Base-by-base conservation (phyloP, 2,329 filamentous ascomycete genomes). In the Bertia moriformis region DNA sequence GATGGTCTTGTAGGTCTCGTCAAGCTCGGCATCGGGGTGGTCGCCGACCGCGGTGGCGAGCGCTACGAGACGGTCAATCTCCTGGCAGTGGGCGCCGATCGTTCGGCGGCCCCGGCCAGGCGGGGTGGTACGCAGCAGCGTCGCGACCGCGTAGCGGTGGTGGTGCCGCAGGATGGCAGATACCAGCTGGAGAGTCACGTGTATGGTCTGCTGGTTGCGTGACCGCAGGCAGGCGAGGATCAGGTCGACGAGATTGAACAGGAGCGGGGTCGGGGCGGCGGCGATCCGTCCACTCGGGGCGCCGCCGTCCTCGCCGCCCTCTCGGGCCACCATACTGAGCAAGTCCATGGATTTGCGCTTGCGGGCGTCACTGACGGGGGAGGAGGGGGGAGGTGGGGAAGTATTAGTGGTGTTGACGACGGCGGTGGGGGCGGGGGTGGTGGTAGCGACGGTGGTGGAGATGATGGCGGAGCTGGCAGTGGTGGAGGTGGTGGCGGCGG, bases 161-260 rank as follows among this genome's bases (percentile, higher is more conserved):
- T 96, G 89, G 46, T 86, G 77, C 53, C 81, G 80, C 41, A 96
- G 66, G 45, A 98, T 84, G 10, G 86, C 78, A 3, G 86, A 89
- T 14, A 93, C 71, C 4, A 98, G 68, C 48, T 89, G 87, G 36
- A 98, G 66, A 0, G 89, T 93, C 10, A 93, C 85, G 45, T 85
- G 78, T 14, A 94, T 81, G 1, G 91, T 96, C 53, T 95, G 88
- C 39, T 83, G 73, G 50, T 91, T 95, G 35, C 72, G 69, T 0
- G 91, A 96, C 42, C 78, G 72, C 18, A 95, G 65, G 50, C 88
- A 93, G 24, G 87, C 83, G 2, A 93, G 67, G 19, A 94, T 80
- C 12, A 98, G 70, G 59, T 98, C 91, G 18, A 93, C 84, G 7
- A 98, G 65, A 52, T 93, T 96, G 64, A 95, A 98, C 1, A 98